These are phyloP conservation scores for Hordeum vulgare DNA, from an alignment of 176 grass and related monocot species.

Conservation along the genomic window DNA sequence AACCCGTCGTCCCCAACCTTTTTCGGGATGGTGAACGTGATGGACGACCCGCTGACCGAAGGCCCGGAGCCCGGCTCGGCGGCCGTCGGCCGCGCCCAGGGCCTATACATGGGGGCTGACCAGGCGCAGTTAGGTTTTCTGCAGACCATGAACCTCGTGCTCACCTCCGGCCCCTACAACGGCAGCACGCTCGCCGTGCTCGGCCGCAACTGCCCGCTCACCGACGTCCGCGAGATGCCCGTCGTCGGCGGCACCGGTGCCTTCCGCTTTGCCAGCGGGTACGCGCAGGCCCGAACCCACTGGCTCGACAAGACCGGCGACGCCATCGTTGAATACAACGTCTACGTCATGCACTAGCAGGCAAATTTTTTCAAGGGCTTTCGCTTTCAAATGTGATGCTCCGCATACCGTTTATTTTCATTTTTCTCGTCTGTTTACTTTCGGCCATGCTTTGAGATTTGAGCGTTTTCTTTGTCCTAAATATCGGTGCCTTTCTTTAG, in stretches of 20 bases:
- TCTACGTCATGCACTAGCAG: constrained; percentile 46
- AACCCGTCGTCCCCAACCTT: background rate
- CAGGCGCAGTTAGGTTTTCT: constrained; percentile 36
- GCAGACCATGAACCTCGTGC: constrained; percentile 61
- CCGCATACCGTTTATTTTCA: background rate
- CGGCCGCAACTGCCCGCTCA: constrained; percentile 50
- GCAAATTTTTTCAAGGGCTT: background rate
- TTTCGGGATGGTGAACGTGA: constrained; percentile 44
- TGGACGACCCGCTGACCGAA: constrained; percentile 55
- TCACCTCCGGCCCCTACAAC: constrained; percentile 41
- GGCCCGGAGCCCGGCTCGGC: constrained; percentile 22
- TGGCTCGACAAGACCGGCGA: constrained; percentile 39
- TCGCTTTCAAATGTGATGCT: background rate
- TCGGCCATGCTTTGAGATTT: background rate
- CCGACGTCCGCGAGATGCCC: constrained; percentile 45
- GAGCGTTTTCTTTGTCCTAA: background rate
- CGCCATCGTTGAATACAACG: constrained; percentile 55
- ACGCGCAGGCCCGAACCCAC: constrained; percentile 39
- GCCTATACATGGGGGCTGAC: constrained; percentile 40
- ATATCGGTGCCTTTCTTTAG: background rate
- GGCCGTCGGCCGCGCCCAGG: constrained; percentile 49
- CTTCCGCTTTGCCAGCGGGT: constrained; percentile 58
- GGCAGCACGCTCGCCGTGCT: constrained; percentile 55
- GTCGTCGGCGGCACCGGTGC: constrained; percentile 46
- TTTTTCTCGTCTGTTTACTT: background rate